Evolutionary conservation across 1,284 basidiomycete genomes (phyloP), one percentile per base, ranked within the genome.

Genomic region (Ganoderma boninense): DNA sequence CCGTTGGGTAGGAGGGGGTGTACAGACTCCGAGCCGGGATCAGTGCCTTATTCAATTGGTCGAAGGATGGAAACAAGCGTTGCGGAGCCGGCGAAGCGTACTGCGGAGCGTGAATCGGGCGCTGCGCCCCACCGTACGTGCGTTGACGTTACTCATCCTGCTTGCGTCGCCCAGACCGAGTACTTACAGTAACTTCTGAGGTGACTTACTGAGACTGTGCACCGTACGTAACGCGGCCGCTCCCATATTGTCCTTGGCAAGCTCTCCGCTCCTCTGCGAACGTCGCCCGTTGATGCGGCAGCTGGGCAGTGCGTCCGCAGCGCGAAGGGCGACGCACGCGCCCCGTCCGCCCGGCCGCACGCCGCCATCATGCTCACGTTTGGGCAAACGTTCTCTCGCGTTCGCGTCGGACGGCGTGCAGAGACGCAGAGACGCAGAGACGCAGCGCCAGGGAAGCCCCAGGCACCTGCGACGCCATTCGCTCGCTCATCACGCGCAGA

Each of bases 391-490:
- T 57, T 40, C 59, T 42, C 59, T 23, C 59, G 32, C 6, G 59
- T 49, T n/a, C 46, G 46, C 20, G 26, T 26, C 7, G 38, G 38
- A 40, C 20, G 59, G 2, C 4, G 35, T 13, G n/a, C n/a, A 13
- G 32, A 52, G 42, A 43, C 42, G 43, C 38, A 32, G 40, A 42
- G 43, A 43, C 43, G 43, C 18, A 18, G 38, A 38, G 38, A 38
- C 38, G 38, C 26, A 63, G 67, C 67, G 61, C 64, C 59, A 57
- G 63, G 38, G 40, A 52, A 43, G 63, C 63, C 62, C 64, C 67
- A 69, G 72, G 66, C 40, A 69, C 66, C 40, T 23, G 26, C 10
- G 59, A 6, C 10, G 20, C 40, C 63, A 68, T 66, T 68, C 64
- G 67, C 52, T 61, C 60, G 68, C 68, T 20, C 69, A 66, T 68